phyloP scores from a whole-genome alignment of 2,329 filamentous ascomycete species.

The Aspergillus arachidicola region DNA sequence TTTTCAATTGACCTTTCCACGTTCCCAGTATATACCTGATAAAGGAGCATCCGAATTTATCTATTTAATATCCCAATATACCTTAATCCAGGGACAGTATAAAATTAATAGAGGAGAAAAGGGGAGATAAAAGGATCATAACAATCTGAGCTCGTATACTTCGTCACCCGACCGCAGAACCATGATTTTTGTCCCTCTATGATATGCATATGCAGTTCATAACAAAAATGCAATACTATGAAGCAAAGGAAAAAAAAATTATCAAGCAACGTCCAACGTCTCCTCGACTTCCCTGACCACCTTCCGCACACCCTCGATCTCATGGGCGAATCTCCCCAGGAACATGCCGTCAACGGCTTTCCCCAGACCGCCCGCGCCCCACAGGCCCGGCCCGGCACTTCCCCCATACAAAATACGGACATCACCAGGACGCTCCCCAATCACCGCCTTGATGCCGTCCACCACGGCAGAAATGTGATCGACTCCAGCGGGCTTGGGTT shows the following conservation, averaged over 20 bases:
- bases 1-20: not conserved
- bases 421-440: conserved; percentile 56
- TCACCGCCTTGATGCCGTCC: conserved; percentile 60
- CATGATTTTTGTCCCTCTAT: not conserved
- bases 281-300: conserved; percentile 72
- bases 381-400: conserved; percentile 78
- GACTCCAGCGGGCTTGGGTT: conserved; percentile 68
- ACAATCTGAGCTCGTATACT: not conserved
- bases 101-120: not conserved
- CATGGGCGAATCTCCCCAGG: conserved; percentile 78
- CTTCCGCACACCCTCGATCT: conserved; percentile 69
- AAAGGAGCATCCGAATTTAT: not conserved
- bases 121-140: not conserved
- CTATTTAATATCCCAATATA: not conserved
- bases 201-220: not conserved
- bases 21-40: not conserved
- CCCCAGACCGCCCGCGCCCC: conserved; percentile 56
- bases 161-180: not conserved
- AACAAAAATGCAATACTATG: not conserved
- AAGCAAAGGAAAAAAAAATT: not conserved
- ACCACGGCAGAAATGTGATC: conserved; percentile 74
- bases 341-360: conserved; percentile 78
- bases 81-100: not conserved
- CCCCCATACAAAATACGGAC: conserved; percentile 80
- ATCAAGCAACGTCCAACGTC: conserved; percentile 27